Conservation (phyloP, 2,329 filamentous ascomycete species). For the Zasmidium citrigriseum region DNA sequence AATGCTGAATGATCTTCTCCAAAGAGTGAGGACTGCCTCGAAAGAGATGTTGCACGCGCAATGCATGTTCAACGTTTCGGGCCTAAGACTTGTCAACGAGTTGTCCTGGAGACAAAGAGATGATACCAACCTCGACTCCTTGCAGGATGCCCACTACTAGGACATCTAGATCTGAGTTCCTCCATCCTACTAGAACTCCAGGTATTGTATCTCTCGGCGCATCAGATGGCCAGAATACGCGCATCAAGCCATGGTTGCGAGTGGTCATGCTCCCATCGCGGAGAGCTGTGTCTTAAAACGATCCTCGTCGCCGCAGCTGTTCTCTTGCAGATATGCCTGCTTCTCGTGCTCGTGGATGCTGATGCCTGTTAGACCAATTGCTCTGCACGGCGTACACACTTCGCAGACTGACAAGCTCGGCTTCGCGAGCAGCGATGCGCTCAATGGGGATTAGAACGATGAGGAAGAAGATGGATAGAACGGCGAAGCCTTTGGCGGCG, state of each 20-base stretch:
- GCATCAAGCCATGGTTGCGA: constrained; percentile 79
- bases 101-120: background rate
- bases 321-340: constrained; percentile 91
- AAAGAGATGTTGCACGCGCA: constrained; percentile 80
- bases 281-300: constrained; percentile 63
- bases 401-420: constrained; percentile 66
- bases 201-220: constrained; percentile 69
- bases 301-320: constrained; percentile 89
- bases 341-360: constrained; percentile 80
- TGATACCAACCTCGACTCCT: constrained; percentile 76
- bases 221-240: constrained; percentile 95
- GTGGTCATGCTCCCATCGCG: constrained; percentile 64
- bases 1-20: constrained; percentile 78
- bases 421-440: constrained; percentile 78
- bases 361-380: constrained; percentile 27
- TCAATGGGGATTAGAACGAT: constrained; percentile 81
- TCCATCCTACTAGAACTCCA: constrained; percentile 92
- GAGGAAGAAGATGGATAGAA: constrained; percentile 83
- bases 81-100: constrained; percentile 51
- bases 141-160: constrained; percentile 88
- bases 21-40: constrained; percentile 79
- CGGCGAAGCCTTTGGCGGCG: constrained; percentile 79
- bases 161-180: constrained; percentile 86
- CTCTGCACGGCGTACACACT: constrained; percentile 2
- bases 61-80: constrained; percentile 81